Percentiles rank a stretch among this genome's conserved stretches.
Conservation (phyloP, 305 asterid species). For the Solanum hybrid region DNA sequence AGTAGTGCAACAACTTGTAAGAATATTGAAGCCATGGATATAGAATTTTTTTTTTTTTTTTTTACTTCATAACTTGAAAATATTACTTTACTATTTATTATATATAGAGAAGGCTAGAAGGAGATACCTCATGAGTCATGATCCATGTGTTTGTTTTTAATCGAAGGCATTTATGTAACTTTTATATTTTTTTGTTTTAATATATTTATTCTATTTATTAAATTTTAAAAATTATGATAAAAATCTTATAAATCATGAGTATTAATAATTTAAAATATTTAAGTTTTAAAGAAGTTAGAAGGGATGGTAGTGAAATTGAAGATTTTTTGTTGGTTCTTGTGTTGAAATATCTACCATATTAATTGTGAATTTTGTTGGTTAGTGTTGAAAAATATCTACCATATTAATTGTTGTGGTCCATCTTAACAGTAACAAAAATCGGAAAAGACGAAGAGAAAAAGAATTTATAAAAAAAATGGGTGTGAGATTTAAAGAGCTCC, state of each 20-base stretch:
- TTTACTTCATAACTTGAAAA: not conserved
- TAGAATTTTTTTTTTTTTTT: not conserved
- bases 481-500: too few relatives aligned
- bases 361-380: not conserved
- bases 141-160: too few relatives aligned
- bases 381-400: not conserved
- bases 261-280: too few relatives aligned
- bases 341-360: not conserved
- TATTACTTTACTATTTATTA: not conserved
- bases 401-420: not conserved
- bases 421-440: not conserved
- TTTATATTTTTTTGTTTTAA: too few relatives aligned
- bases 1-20: not conserved
- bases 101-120: not conserved
- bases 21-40: not conserved
- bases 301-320: not conserved
- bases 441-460: not conserved
- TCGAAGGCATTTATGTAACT: too few relatives aligned
- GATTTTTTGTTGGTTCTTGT: not conserved
- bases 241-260: too few relatives aligned
- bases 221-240: too few relatives aligned
- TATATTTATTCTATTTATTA: too few relatives aligned
- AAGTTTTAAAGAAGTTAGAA: too few relatives aligned
- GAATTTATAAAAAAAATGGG: too few relatives aligned
- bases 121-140: not conserved